A percentile compares a stretch with the other conserved stretches of the same genome.
Conservation (phyloP, 768 basidiomycete species). For the Cyclocybe cylindracea region DNA sequence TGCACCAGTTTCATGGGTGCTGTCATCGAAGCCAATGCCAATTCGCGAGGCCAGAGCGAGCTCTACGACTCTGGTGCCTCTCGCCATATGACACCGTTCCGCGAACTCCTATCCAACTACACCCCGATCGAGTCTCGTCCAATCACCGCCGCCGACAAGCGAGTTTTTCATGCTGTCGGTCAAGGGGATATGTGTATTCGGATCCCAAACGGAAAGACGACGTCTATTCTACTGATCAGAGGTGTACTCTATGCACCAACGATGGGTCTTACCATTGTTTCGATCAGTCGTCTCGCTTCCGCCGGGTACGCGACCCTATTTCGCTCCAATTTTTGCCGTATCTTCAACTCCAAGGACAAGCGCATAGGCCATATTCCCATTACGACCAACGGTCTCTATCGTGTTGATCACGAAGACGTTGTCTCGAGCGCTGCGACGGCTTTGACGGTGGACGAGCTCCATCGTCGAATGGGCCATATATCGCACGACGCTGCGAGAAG, state of each 20-base stretch:
- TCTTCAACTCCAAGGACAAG: constrained; percentile 18
- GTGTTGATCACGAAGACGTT: constrained; percentile 6
- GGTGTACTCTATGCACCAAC: constrained; percentile 31
- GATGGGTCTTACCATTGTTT: constrained; percentile 32
- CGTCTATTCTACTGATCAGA: constrained; percentile 22
- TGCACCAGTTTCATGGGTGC: too few species aligned
- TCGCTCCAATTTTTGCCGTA: constrained; percentile 20
- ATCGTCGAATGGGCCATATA: constrained; percentile 29
- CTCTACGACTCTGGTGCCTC: constrained; percentile 39
- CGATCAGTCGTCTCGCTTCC: constrained; percentile 27
- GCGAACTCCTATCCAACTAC: constrained; percentile 29
- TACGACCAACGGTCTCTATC: constrained; percentile 19
- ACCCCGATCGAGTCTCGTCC: constrained; percentile 20
- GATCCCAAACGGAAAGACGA: constrained; percentile 21
- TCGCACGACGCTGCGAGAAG: constrained; percentile 17
- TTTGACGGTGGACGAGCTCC: constrained; percentile 20
- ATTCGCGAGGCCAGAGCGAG: constrained; percentile 14
- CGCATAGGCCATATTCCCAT: constrained; percentile 20
- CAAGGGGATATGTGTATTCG: constrained; percentile 28
- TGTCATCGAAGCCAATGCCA: too few species aligned
- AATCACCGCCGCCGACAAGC: constrained; percentile 32
- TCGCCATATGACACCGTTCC: constrained; percentile 35
- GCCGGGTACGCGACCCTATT: constrained; percentile 24
- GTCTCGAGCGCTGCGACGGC: constrained; percentile 1
- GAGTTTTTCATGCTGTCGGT: constrained; percentile 27